Base-by-base conservation (phyloP, 805 yeast genomes). In the Saturnispora serradocipensis region DNA sequence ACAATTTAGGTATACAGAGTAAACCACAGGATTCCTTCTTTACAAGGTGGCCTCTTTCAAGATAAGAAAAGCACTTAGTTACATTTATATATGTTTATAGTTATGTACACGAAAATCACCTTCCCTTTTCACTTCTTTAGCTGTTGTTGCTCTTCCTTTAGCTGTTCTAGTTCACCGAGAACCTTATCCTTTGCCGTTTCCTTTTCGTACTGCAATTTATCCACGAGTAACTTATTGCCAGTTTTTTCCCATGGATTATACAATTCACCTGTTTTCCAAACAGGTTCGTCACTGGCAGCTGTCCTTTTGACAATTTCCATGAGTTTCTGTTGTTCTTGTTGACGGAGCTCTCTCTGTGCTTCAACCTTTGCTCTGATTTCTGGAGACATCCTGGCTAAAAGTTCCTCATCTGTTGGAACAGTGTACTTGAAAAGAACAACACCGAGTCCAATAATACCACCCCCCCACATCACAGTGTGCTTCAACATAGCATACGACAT, bases 391-490 rank as follows among this genome's bases (percentile, higher is more conserved):
- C 75, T 67, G 0, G 82, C 79, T 40, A 89, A 75, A 45, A 90
- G 67, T 61, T 90, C 78, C 59, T 88, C 96, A 57, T 87, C 95
- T 2, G 90, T 78, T 3, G 98, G 98, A 0, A 88, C 82, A 0
- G 90, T 80, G 65, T 79, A 86, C 56, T 82, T 84, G 69, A 69
- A 84, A 16, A 85, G 70, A 5, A 86, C 57, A 0, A 82, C 78
- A n/a, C 97, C 98, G 0, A 80, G 60, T 5, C 84, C 87, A 2
- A 87, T 71, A 18, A 88, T 79, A 18, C 80, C 76, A n/a, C 78
- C 78, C 9, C 95, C 89, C 11, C 73, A 73, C 3, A 65, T 42
- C 1, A 67, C 22, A 4, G 64, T 58, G 40, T 61, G 63, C 46
- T 61, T 67, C 60, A 67, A 60, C 49, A 67, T 54, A 11, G 59